Evolutionary conservation across 306 rosid species (phyloP).

Genomic region (Quercus robur): DNA sequence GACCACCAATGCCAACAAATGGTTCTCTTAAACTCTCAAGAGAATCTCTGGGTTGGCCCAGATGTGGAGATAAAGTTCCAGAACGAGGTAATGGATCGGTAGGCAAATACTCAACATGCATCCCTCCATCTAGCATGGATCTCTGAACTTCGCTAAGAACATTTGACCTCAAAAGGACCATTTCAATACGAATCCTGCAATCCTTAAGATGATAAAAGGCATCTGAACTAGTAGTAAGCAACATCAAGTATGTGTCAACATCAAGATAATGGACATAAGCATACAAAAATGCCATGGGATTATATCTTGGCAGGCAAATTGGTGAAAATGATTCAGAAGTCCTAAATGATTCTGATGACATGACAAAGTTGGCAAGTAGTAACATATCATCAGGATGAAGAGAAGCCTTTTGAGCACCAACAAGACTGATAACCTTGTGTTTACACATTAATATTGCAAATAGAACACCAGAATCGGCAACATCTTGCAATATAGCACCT

Average conservation of each 20-base stretch:
- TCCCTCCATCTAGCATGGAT: slow-evolving; percentile 86
- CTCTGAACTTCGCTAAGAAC: slow-evolving; percentile 86
- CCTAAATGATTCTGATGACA: slow-evolving; percentile 95
- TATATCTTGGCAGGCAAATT: slow-evolving; percentile 95
- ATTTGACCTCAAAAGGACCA: slow-evolving; percentile 80
- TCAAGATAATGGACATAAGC: slow-evolving; percentile 86
- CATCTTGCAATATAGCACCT: slow-evolving; percentile 85
- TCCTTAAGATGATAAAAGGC: slow-evolving; percentile 93
- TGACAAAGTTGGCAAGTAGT: slow-evolving; percentile 74
- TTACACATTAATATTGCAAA: slow-evolving; percentile 95
- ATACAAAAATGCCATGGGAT: slow-evolving; percentile 86
- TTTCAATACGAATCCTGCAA: slow-evolving; percentile 86
- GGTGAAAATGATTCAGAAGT: slow-evolving; percentile 94
- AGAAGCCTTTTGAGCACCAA: slow-evolving; percentile 95
- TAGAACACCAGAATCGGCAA: slow-evolving; percentile 88
- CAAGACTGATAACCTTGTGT: slow-evolving; percentile 90
- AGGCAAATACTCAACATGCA: slow-evolving; percentile 86
- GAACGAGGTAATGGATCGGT: slow-evolving; percentile 51
- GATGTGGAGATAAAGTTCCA: slow-evolving; percentile 48
- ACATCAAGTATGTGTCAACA: slow-evolving; percentile 79
- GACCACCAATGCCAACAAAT: slow-evolving; percentile 61
- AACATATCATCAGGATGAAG: slow-evolving; percentile 96
- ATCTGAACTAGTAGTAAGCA: slow-evolving; percentile 82
- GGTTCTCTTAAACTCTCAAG: slow-evolving; percentile 58
- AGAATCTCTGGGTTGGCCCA: slow-evolving; percentile 66